Base-by-base conservation (phyloP, 2,329 filamentous ascomycete genomes). In the Trichoderma asperellum region DNA sequence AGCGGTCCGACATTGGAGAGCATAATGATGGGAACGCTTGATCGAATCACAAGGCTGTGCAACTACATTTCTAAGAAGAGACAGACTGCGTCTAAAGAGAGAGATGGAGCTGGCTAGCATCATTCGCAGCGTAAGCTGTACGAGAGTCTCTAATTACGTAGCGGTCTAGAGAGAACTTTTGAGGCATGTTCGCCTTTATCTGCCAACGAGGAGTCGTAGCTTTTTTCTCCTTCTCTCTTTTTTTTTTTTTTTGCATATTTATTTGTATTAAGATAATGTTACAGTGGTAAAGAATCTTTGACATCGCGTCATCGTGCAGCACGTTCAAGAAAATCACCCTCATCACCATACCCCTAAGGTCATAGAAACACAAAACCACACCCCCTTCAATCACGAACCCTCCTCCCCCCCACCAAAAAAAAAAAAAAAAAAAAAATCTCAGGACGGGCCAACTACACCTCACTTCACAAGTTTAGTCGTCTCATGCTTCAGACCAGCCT, bases 401-500 rank as follows among this genome's bases (percentile, higher is more conserved):
- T n/a, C n/a, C n/a, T n/a, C n/a, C n/a, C n/a, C n/a, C n/a, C n/a
- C n/a, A n/a, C n/a, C n/a, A n/a, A n/a, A n/a, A n/a, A n/a, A n/a
- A n/a, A n/a, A n/a, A n/a, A n/a, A n/a, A n/a, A n/a, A n/a, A n/a
- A n/a, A n/a, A n/a, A 55, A 52, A n/a, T 52, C 37, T 32, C 32
- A 6, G 7, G 5, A 21, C 18, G 29, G 16, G 8, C 32, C 34
- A 24, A 24, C 24, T 24, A 24, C 27, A 16, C 2, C 24, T 59
- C 47, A 69, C 2, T 56, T 69, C 5, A 47, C 47, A 57, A 59
- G 12, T 53, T 59, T 73, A 4, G 35, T 67, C 58, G 71, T 73
- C 68, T 80, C 78, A 47, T 82, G 81, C 70, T 80, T 70, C 58
- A 81, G n/a, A 0, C 80, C 81, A 10, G 78, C 79, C 21, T 79